Evolutionary conservation across 495 filamentous ascomycete genomes (phyloP).

Genomic region (Penicillium herquei): DNA sequence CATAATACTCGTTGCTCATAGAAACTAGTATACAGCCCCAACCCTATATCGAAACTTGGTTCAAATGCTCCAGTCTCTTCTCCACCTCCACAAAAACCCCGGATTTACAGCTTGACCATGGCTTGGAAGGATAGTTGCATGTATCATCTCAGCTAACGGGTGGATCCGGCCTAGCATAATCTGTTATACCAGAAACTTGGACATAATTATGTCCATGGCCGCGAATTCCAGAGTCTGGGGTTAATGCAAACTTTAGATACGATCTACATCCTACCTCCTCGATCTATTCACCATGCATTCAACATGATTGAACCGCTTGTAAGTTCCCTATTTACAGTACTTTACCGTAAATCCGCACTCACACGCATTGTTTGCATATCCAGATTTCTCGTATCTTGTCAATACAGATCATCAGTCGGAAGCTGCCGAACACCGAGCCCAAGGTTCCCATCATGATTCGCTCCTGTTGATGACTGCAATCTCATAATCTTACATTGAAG

Average conservation of each 20-base stretch:
- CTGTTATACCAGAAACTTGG: background rate
- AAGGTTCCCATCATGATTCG: background rate
- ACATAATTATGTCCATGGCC: too few relatives aligned
- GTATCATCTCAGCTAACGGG: background rate
- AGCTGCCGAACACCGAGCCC: constrained; percentile 23
- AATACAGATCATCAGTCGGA: constrained; percentile 10
- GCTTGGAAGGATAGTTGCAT: background rate
- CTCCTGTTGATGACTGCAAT: constrained; percentile 11
- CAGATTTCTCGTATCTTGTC: background rate
- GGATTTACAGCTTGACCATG: background rate
- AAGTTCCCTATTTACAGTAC: background rate
- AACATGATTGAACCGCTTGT: background rate
- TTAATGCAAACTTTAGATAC: background rate
- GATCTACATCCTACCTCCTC: background rate
- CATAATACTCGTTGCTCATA: too few relatives aligned
- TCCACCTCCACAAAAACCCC: background rate
- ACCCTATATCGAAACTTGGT: background rate
- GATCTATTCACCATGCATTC: background rate
- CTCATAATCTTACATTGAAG: background rate
- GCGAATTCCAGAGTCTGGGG: too few relatives aligned
- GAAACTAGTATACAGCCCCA: background rate
- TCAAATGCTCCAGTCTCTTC: background rate
- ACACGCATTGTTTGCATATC: background rate
- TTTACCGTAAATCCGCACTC: background rate
- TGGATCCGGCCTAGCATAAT: background rate